Base-by-base conservation (phyloP, 2,329 filamentous ascomycete species). In the Grosmannia penicillata region DNA sequence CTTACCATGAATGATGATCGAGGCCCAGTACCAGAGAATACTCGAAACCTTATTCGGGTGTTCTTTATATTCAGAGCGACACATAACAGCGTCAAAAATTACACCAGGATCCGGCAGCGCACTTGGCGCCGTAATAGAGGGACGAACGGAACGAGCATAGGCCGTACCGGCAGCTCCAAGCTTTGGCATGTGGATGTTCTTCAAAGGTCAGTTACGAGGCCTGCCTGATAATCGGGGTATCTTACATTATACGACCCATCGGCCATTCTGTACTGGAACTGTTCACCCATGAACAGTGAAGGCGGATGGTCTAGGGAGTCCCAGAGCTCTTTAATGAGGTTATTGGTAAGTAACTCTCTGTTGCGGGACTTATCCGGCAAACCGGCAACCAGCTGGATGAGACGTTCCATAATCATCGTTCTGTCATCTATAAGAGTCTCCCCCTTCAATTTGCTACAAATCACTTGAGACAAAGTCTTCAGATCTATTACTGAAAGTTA, bases 21-120 rank as follows among this genome's bases (percentile, higher is more conserved):
- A 78, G 0, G 78, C 78, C 74, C 75, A 79, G 52, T 82, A 78
- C 65, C 78, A 83, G 32, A 83, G 60, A 8, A 83, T 62, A 46
- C 74, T 80, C 2, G 78, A 84, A 1, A 82, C 72, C 27, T 80
- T 80, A 55, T 82, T 83, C 1, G 78, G 77, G 44, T 82, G 76
- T 49, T 65, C 65, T 42, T 60, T 63, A 51, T 70, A 72, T 8
- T 61, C 53, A 51, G 59, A 43, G 51, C 66, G 53, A 49, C 59
- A 68, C 70, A 80, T 77, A 37, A 80, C 57, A 5, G 66, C 62
- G 48, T 81, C 76, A 36, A 75, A 81, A 13, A 81, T 62, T 2
- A 70, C 55, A 6, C 61, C 65, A 0, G 82, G 75, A 48, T 85
- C 80, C 0, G 82, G 82, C 38, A 80, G 57, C 0, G 76, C 76